Evolutionary conservation across 2,329 filamentous ascomycete species (phyloP).

Genomic region (Xylaria sp.): DNA sequence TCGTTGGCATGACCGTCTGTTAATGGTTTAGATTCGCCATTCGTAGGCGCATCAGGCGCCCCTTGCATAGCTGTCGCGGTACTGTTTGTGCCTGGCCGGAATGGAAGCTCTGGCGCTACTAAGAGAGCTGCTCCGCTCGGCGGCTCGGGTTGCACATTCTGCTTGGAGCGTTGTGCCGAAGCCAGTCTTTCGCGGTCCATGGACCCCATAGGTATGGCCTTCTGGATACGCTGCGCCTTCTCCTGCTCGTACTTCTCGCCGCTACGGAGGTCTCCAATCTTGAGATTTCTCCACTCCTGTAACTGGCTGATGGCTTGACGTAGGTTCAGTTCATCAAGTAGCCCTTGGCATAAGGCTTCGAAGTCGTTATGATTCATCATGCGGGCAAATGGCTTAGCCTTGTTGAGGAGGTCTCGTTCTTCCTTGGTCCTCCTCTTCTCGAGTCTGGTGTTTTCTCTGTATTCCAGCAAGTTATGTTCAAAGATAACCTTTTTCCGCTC

Average conservation of each 20-base stretch:
- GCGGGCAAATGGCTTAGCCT: conserved; percentile 92
- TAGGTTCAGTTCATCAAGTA: conserved; percentile 91
- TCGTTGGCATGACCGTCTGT: conserved; percentile 62
- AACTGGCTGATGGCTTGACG: conserved; percentile 89
- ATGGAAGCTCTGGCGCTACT: conserved; percentile 80
- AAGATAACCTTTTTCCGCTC: conserved; percentile 97
- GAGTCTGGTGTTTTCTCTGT: conserved; percentile 85
- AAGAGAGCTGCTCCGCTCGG: conserved; percentile 79
- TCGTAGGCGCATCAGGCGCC: conserved; percentile 49
- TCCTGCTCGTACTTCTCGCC: conserved; percentile 95
- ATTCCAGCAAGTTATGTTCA: conserved; percentile 92
- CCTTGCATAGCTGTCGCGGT: conserved; percentile 40
- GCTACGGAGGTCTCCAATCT: conserved; percentile 83
- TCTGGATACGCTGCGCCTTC: conserved; percentile 79
- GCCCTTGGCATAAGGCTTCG: conserved; percentile 81
- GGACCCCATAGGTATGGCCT: conserved; percentile 75
- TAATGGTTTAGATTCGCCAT: conserved; percentile 64
- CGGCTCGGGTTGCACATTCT: conserved; percentile 72
- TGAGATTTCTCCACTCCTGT: conserved; percentile 90
- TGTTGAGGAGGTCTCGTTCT: conserved; percentile 88
- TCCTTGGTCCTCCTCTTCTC: conserved; percentile 98
- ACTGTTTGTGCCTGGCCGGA: conserved; percentile 59
- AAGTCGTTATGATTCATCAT: conserved; percentile 98
- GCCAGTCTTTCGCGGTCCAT: conserved; percentile 85
- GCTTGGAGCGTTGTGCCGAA: conserved; percentile 74